These are phyloP conservation scores for Fragosphaeria purpurea DNA, from an alignment of 2,329 filamentous ascomycete species.

Conservation along the genomic window DNA sequence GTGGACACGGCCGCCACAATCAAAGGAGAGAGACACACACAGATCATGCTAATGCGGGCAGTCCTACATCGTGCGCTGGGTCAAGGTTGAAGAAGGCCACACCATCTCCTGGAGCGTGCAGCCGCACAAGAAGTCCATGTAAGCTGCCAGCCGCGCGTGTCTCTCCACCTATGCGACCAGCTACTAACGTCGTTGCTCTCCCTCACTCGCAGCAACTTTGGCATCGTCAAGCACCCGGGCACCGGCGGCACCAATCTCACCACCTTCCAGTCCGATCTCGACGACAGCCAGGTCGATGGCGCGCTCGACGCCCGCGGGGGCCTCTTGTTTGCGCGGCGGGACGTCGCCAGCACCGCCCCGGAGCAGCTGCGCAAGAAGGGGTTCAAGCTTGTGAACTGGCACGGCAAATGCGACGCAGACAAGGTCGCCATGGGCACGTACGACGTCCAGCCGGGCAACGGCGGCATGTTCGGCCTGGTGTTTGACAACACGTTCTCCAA, in stretches of 20 bases:
- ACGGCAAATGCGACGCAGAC: slow-evolving; percentile 92
- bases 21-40: no score
- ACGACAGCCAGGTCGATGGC: slow-evolving; percentile 32
- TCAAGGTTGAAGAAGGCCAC: slow-evolving; percentile 78
- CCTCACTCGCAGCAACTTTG: slow-evolving; percentile 60
- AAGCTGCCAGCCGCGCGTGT: slow-evolving; percentile 16
- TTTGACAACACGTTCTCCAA: slow-evolving; percentile 99
- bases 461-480: slow-evolving; percentile 90
- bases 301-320: slow-evolving; percentile 32
- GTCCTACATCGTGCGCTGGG: slow-evolving; percentile 98
- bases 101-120: slow-evolving; percentile 97
- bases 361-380: slow-evolving; percentile 56
- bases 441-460: slow-evolving; percentile 63
- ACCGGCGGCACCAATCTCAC: slow-evolving; percentile 45
- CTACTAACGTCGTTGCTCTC: not conserved
- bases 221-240: slow-evolving; percentile 93
- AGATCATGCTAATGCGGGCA: slow-evolving; percentile 27
- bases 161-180: not conserved
- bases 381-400: slow-evolving; percentile 68
- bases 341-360: slow-evolving; percentile 45
- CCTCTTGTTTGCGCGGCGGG: slow-evolving; percentile 41
- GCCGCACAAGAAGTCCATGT: slow-evolving; percentile 95
- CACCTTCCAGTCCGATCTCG: slow-evolving; percentile 31
- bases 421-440: slow-evolving; percentile 87
- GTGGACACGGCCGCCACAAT: not conserved